phyloP scores from a whole-genome alignment of 169 alveolate species.

The Haemoproteus tartakovskyi region DNA sequence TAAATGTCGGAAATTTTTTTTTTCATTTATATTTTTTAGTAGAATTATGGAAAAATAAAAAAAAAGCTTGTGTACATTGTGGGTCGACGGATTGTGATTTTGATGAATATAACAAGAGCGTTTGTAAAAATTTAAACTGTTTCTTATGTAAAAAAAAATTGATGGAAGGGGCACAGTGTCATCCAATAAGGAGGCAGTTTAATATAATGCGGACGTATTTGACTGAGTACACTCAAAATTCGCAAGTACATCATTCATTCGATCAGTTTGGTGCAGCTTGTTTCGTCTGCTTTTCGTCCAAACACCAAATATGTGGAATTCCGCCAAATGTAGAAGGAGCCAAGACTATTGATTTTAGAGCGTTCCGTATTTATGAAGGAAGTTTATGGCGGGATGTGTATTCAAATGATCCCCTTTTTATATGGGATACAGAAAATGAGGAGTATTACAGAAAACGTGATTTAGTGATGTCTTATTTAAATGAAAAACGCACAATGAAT shows the following conservation, averaged over 20 bases:
- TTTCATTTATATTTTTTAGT: conserved; percentile 47
- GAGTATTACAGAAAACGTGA: too few species aligned
- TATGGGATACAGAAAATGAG: conserved; percentile 16
- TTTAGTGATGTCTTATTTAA: too few species aligned
- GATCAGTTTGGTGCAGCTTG: conserved; percentile 6
- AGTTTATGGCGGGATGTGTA: conserved; percentile 15
- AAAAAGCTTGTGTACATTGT: conserved; percentile 20
- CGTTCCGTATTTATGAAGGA: too few species aligned
- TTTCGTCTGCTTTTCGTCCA: conserved; percentile 21
- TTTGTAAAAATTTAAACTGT: conserved; percentile 25
- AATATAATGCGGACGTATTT: conserved; percentile 1
- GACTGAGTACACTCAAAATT: neutral
- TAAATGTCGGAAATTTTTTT: conserved; percentile 42
- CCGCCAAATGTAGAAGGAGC: conserved; percentile 37
- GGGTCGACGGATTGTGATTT: conserved; percentile 37
- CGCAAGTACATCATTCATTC: conserved; percentile 4
- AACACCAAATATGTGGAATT: conserved; percentile 40
- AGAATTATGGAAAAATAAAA: conserved; percentile 34
- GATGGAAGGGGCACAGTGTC: conserved; percentile 9
- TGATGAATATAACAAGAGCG: neutral
- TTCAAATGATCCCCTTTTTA: conserved; percentile 15
- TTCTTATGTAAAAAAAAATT: conserved; percentile 19
- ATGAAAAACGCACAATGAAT: conserved; percentile 1
- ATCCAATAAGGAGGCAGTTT: conserved; percentile 24
- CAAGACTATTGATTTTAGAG: conserved; percentile 7